Evolutionary conservation across 2,329 filamentous ascomycete species (phyloP).

Genomic region (Xylaria sp.): DNA sequence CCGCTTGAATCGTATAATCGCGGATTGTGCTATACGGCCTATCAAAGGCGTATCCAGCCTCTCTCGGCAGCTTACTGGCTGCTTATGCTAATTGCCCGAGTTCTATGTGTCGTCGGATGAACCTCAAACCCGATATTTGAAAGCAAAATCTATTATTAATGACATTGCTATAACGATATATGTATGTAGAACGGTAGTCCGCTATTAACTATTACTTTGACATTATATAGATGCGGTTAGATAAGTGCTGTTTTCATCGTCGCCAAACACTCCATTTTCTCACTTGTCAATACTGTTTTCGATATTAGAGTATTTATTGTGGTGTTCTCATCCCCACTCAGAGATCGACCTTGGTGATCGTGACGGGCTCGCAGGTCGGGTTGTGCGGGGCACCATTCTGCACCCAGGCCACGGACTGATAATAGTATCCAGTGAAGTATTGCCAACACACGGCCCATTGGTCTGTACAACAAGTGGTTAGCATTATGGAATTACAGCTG

Average conservation of each 20-base stretch:
- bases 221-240: conserved; percentile 4
- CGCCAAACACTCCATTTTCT: neutral
- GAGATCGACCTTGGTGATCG: conserved; percentile 45
- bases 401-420: conserved; percentile 51
- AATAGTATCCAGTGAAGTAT: conserved; percentile 50
- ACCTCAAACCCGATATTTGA: neutral
- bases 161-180: neutral
- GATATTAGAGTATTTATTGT: conserved; percentile 4
- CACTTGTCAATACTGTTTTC: conserved; percentile 28
- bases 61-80: conserved; percentile 1
- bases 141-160: conserved; percentile 8
- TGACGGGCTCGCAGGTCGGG: conserved; percentile 51
- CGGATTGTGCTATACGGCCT: neutral
- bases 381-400: conserved; percentile 48
- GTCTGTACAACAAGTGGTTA: conserved; percentile 35
- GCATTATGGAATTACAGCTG: conserved; percentile 4
- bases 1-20: neutral
- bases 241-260: neutral
- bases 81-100: conserved; percentile 1
- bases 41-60: neutral
- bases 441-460: conserved; percentile 53
- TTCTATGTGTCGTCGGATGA: neutral
- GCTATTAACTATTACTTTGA: conserved; percentile 23
- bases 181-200: neutral
- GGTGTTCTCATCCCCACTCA: conserved; percentile 10